Conservation (phyloP, 164 flowering plant genomes). For the Buxus sempervirens region DNA sequence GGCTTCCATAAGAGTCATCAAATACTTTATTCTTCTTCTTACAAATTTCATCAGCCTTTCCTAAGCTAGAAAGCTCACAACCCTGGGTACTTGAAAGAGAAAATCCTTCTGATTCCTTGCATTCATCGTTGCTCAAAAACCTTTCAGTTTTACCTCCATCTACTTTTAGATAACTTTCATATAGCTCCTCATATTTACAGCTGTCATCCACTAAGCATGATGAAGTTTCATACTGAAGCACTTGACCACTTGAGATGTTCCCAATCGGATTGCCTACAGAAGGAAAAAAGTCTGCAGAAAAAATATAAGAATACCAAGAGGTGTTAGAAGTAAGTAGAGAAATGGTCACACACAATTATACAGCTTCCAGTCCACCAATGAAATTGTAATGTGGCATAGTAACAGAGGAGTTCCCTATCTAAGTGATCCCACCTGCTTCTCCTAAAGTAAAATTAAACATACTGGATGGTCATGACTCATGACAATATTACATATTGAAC, state of each 20-base stretch:
- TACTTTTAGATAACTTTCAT: constrained; percentile 54
- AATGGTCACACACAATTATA: neutral
- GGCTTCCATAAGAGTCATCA: constrained; percentile 50
- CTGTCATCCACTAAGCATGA: constrained; percentile 54
- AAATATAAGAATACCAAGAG: constrained; percentile 6
- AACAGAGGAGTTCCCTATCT: neutral
- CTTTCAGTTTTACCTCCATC: constrained; percentile 55
- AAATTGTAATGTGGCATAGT: neutral
- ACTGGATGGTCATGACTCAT: neutral
- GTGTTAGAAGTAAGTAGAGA: neutral
- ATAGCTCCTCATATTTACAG: constrained; percentile 55
- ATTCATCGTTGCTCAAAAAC: constrained; percentile 29
- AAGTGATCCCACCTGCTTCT: neutral
- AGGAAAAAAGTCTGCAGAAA: constrained; percentile 45
- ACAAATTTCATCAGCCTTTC: constrained; percentile 47
- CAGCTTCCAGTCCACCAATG: neutral
- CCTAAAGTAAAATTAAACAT: neutral
- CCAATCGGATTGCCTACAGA: constrained; percentile 30
- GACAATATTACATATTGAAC: neutral
- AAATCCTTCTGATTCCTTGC: constrained; percentile 32
- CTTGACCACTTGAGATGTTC: constrained; percentile 51
- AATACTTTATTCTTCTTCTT: constrained; percentile 42
- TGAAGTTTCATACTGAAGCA: constrained; percentile 75
- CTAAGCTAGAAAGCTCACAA: constrained; percentile 40
- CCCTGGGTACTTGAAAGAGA: constrained; percentile 29